These are phyloP conservation scores for Botrytis tulipae DNA, from an alignment of 2,329 filamentous ascomycete species.

Conservation along the genomic window DNA sequence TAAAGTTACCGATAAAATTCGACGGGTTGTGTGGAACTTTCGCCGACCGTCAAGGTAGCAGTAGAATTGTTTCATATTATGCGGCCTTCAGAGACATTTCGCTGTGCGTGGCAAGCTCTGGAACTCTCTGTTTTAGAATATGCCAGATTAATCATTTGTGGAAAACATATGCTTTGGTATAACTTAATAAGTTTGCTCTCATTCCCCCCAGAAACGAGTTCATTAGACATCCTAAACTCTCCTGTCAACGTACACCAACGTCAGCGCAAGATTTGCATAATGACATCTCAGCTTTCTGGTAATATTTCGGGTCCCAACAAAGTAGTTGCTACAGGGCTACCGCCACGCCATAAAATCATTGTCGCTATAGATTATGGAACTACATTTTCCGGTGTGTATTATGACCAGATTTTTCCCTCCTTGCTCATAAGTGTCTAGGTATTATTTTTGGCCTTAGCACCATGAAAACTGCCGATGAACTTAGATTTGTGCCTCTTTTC, in stretches of 20 bases:
- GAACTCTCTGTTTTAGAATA: not conserved
- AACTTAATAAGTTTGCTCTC: not conserved
- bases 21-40: not conserved
- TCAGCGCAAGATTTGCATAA: not conserved
- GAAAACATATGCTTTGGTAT: not conserved
- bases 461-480: constrained; percentile 21
- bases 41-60: not conserved
- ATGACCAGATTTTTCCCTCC: not conserved
- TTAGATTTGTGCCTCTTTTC: constrained; percentile 17
- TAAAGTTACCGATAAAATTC: not conserved
- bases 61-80: not conserved
- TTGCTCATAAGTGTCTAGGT: constrained; percentile 12
- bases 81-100: not conserved
- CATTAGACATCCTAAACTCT: not conserved
- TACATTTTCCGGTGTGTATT: constrained; percentile 29
- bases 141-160: not conserved
- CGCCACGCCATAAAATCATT: constrained; percentile 27
- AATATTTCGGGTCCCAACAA: not conserved
- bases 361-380: constrained; percentile 34
- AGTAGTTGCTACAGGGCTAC: not conserved
- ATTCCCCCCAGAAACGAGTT: not conserved
- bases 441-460: constrained; percentile 24
- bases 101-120: not conserved
- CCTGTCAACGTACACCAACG: not conserved
- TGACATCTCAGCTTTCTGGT: not conserved